Evolutionary conservation across 2,329 filamentous ascomycete genomes (phyloP), one percentile per base, ranked within the genome.

Genomic region (Diaporthe nobilis): DNA sequence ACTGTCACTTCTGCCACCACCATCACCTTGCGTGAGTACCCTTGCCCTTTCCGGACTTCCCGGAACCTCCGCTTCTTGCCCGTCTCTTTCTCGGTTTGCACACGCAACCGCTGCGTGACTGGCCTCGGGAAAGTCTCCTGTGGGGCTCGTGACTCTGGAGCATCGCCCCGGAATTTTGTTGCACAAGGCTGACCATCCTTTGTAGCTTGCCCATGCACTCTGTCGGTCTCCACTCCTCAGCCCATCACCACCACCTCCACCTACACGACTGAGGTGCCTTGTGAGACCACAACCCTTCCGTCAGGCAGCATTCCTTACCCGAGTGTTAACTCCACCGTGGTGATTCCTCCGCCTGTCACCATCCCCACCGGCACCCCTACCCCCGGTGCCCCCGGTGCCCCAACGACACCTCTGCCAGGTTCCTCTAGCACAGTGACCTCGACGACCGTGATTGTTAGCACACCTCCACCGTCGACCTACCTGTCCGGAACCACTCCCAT

Each of bases 201-300:
- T 49, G 86, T 58, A 87, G 86, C 88, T 83, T 88, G 87, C 79
- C 87, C 87, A 72, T 88, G 86, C 80, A 86, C 85, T 49, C 77
- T 87, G 71, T 85, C 83, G 71, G 80, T 84, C 75, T 79, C 80
- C 70, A 77, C 78, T 60, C 82, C 83, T 31, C 78, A 81, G 25
- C 80, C 81, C 10, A 77, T 82, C 73, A 82, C 80, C 60, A 81
- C 79, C 25, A 82, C 80, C 44, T 79, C 75, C 61, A 78, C 79
- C n/a, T 78, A 74, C 49, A 73, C 72, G 65, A 76, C 75, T 17
- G 65, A 55, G 68, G 76, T 77, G 63, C 55, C 79, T 57, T 57
- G 68, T 77, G 42, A 75, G 67, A 73, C 75, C 75, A 55, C 67
- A 15, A 67, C 65, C 63, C 75, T 61, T 25, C 76, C 77, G 17